Evolutionary conservation across 495 filamentous ascomycete genomes (phyloP).

Genomic region (Xylaria palmicola): DNA sequence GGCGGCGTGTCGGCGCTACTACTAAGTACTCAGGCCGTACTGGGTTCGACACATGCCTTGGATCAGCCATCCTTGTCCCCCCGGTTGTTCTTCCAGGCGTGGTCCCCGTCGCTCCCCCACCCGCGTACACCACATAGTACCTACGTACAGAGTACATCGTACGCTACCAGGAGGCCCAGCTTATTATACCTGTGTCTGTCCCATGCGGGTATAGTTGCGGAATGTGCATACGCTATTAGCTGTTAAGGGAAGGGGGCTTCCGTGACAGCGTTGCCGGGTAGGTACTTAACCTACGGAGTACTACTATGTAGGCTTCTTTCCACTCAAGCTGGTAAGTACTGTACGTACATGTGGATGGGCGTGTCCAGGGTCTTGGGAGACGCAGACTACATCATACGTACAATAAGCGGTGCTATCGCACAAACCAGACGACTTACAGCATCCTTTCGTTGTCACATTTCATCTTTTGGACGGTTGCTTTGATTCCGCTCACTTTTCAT

Average conservation of each 20-base stretch:
- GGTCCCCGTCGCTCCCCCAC: slow-evolving; percentile 12
- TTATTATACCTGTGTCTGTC: slow-evolving; percentile 10
- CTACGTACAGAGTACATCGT: no score
- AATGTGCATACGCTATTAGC: slow-evolving; percentile 13
- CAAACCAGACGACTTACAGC: slow-evolving; percentile 3
- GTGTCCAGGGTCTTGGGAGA: neutral
- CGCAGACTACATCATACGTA: slow-evolving; percentile 15
- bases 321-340: neutral
- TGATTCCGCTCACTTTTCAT: neutral
- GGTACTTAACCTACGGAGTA: no score
- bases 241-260: slow-evolving; percentile 9
- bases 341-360: neutral
- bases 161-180: neutral
- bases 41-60: slow-evolving; percentile 12
- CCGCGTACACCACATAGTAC: no score
- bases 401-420: slow-evolving; percentile 13
- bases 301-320: neutral
- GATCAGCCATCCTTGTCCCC: slow-evolving; percentile 9
- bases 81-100: neutral
- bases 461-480: neutral
- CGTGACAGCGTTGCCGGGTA: neutral
- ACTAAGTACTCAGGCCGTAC: neutral
- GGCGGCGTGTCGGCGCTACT: slow-evolving; percentile 12
- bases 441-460: slow-evolving; percentile 13
- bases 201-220: slow-evolving; percentile 14